Percentiles rank a stretch among this genome's conserved stretches.
Conservation (phyloP, 2,329 filamentous ascomycete genomes). For the Penicillium sp. region DNA sequence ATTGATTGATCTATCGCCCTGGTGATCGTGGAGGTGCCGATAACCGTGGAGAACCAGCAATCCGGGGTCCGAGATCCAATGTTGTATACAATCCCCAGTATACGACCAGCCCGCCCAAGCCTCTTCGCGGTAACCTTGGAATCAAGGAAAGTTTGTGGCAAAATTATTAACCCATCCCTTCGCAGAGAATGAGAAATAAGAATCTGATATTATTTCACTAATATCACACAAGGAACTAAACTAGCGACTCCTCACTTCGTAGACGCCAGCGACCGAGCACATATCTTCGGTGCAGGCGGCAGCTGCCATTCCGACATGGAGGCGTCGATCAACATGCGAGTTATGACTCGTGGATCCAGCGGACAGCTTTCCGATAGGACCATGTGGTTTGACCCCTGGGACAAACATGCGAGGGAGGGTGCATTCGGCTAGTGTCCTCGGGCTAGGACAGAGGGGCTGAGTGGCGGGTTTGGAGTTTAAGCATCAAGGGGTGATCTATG, state of each 20-base stretch:
- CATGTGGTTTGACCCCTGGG: slow-evolving; percentile 5
- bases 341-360: slow-evolving; percentile 5
- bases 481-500: slow-evolving; percentile 9
- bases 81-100: background rate
- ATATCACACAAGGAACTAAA: slow-evolving; percentile 3
- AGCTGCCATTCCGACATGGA: slow-evolving; percentile 6
- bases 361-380: slow-evolving; percentile 14
- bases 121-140: background rate
- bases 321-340: slow-evolving; percentile 7
- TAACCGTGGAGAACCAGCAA: background rate
- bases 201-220: background rate
- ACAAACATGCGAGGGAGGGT: slow-evolving; percentile 13
- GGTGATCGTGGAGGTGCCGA: background rate
- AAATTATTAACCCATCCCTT: slow-evolving; percentile 7
- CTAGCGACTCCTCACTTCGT: slow-evolving; percentile 14
- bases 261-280: background rate
- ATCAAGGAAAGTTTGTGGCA: background rate
- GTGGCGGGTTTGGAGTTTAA: slow-evolving; percentile 1
- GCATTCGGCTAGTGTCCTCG: background rate
- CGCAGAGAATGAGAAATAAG: slow-evolving; percentile 6
- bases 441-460: background rate
- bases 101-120: background rate
- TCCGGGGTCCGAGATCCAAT: background rate
- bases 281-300: background rate
- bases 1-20: background rate